Percentiles rank a stretch among this genome's conserved stretches.
Evolutionary conservation across 352 stramenopile species (phyloP).

Genomic region (Phytophthora pinifolia): DNA sequence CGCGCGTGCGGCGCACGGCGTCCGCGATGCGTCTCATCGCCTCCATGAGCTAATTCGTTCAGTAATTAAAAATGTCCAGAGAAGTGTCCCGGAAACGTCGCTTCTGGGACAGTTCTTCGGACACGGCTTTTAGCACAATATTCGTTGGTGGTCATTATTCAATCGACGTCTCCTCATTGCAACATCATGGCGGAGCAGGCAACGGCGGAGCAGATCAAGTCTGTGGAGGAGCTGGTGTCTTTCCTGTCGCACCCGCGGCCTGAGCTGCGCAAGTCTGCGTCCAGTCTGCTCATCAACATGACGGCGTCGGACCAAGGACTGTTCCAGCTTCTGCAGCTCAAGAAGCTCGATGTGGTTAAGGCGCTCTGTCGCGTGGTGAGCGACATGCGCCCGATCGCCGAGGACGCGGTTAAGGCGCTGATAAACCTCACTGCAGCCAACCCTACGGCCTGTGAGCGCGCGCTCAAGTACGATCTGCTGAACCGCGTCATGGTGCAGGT

Average conservation of each 20-base stretch:
- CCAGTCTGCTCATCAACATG: conserved; percentile 79
- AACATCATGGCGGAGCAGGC: conserved; percentile 42
- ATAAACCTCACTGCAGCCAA: conserved; percentile 87
- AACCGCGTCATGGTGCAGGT: conserved; percentile 87
- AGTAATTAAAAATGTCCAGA: conserved; percentile 4
- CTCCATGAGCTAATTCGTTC: conserved; percentile 27
- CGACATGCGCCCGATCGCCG: conserved; percentile 80
- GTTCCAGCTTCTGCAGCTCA: conserved; percentile 72
- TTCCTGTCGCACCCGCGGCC: conserved; percentile 83
- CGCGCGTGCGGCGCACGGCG: conserved; percentile 47
- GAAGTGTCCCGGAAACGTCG: conserved; percentile 6
- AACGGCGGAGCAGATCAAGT: conserved; percentile 60
- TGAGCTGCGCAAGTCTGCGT: conserved; percentile 84
- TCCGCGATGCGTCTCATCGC: conserved; percentile 53
- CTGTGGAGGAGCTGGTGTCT: conserved; percentile 79
- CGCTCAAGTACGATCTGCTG: conserved; percentile 79
- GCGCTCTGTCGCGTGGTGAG: conserved; percentile 79
- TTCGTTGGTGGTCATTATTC: conserved; percentile 32
- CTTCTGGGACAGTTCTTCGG: conserved; percentile 9
- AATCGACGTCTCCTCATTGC: conserved; percentile 5
- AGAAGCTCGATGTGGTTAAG: conserved; percentile 74
- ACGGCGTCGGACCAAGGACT: conserved; percentile 81
- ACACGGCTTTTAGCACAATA: conserved; percentile 20
- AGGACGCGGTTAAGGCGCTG: conserved; percentile 85
- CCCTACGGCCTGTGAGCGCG: conserved; percentile 59